Conservation (phyloP, 805 yeast genomes). For the Saccharomycopsis oosterbeekiorum region DNA sequence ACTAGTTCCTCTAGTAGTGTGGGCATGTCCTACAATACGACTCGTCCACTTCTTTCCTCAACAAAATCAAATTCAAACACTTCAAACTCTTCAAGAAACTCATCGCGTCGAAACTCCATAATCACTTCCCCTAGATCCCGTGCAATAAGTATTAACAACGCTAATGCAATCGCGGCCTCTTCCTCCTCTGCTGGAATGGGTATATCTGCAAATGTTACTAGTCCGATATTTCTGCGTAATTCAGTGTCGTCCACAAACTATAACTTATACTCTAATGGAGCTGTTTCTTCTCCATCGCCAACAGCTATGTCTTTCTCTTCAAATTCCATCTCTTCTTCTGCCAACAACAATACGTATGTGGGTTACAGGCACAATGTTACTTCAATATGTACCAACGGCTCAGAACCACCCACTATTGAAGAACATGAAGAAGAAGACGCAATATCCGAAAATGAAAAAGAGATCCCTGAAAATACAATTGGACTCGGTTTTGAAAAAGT, state of each 20-base stretch:
- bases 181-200: neutral
- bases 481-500: neutral
- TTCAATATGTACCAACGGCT: neutral
- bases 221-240: neutral
- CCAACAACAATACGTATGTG: neutral
- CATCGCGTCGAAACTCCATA: neutral
- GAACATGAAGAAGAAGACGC: neutral
- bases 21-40: neutral
- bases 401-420: neutral
- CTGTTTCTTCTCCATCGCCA: constrained; percentile 19
- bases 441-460: neutral
- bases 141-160: neutral
- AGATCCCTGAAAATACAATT: neutral
- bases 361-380: neutral
- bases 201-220: neutral
- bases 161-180: neutral
- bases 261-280: neutral
- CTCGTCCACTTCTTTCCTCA: neutral
- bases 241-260: neutral
- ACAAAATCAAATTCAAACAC: neutral
- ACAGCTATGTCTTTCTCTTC: constrained; percentile 18
- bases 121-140: constrained; percentile 1
- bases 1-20: neutral
- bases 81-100: neutral
- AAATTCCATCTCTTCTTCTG: constrained; percentile 11